A percentile compares a stretch with the other conserved stretches of the same genome.
Evolutionary conservation across 352 stramenopile species (phyloP).

Genomic region (Blastocystis sp.): DNA sequence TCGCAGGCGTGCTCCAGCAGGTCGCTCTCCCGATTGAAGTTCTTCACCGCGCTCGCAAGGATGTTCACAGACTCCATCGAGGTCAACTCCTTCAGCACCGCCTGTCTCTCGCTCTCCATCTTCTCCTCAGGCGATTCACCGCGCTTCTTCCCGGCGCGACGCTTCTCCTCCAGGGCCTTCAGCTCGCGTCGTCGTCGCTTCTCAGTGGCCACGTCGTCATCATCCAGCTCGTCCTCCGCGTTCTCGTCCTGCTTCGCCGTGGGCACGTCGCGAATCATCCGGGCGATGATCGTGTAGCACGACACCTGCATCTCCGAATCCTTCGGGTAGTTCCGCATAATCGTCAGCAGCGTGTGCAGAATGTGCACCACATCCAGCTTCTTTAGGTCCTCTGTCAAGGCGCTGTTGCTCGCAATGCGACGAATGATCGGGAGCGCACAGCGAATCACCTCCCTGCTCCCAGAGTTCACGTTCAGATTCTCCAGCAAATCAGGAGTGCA

Average conservation of each 20-base stretch:
- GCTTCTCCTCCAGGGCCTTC: background rate
- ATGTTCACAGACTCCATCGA: constrained; percentile 32
- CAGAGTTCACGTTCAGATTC: constrained; percentile 13
- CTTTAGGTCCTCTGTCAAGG: background rate
- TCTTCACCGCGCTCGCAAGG: constrained; percentile 15
- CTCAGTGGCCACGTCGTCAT: constrained; percentile 49
- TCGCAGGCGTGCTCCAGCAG: background rate
- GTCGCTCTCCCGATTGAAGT: background rate
- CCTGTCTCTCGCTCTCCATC: background rate
- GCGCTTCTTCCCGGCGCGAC: background rate
- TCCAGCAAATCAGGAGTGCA: constrained; percentile 1
- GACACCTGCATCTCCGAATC: constrained; percentile 10
- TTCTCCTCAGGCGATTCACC: background rate
- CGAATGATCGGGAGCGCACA: constrained; percentile 15
- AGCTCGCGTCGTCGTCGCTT: constrained; percentile 30
- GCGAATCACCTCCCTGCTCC: constrained; percentile 27
- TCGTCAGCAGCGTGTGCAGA: constrained; percentile 56
- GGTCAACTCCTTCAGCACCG: constrained; percentile 36
- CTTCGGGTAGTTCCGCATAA: constrained; percentile 20
- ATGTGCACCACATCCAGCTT: constrained; percentile 56
- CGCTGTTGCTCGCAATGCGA: constrained; percentile 21
- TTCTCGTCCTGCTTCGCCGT: constrained; percentile 12
- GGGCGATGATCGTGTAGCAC: constrained; percentile 49
- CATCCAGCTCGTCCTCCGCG: constrained; percentile 40
- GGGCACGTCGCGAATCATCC: background rate